Evolutionary conservation across 2,329 filamentous ascomycete genomes (phyloP).

Genomic region (Sporothrix variecibatus): DNA sequence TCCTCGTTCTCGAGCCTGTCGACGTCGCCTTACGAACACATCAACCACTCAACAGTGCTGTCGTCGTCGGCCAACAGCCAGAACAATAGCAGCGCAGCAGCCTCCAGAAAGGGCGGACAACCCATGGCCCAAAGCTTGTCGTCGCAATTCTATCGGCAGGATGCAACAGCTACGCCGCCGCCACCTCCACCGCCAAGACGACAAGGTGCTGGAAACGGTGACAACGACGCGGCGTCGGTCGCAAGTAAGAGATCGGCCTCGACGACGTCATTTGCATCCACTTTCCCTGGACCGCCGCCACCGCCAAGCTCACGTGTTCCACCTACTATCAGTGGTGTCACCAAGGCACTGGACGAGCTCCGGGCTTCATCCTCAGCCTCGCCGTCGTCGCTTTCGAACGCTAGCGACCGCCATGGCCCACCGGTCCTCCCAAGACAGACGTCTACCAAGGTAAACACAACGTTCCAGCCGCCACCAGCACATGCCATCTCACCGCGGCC

Average conservation of each 20-base stretch:
- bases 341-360: constrained; percentile 29
- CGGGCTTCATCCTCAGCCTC: constrained; percentile 15
- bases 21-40: constrained; percentile 61
- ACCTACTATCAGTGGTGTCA: constrained; percentile 24
- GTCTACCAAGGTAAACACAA: neutral
- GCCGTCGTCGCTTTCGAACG: neutral
- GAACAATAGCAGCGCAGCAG: constrained; percentile 20
- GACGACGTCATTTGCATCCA: constrained; percentile 41
- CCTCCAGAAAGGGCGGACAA: constrained; percentile 45
- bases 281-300: constrained; percentile 38
- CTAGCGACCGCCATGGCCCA: neutral
- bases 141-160: constrained; percentile 18
- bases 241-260: constrained; percentile 12
- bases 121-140: constrained; percentile 16
- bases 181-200: constrained; percentile 41
- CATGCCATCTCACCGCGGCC: constrained; percentile 30
- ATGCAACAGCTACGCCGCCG: constrained; percentile 39
- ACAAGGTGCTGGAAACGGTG: constrained; percentile 25
- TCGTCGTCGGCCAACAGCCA: constrained; percentile 50
- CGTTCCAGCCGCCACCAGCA: neutral
- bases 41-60: constrained; percentile 52
- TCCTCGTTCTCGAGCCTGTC: constrained; percentile 60
- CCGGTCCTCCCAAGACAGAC: neutral
- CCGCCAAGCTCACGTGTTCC: constrained; percentile 2
- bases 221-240: constrained; percentile 28